Evolutionary conservation across 2,329 filamentous ascomycete genomes (phyloP).

Genomic region (Sporothrix protearum): DNA sequence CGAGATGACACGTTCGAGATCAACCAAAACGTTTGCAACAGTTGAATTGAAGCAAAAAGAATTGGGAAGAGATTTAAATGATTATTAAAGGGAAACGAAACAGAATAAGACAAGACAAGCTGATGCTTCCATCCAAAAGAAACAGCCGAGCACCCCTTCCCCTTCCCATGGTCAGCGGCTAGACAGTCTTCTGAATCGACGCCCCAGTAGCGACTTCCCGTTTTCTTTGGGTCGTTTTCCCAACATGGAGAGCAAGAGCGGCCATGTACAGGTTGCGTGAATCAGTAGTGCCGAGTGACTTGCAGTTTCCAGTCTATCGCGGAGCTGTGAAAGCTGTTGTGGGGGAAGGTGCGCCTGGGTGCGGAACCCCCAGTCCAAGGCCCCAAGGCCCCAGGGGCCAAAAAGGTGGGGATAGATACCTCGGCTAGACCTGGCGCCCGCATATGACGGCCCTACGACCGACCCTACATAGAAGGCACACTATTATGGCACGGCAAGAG

Average conservation of each 20-base stretch:
- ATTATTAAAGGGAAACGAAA: not conserved
- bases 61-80: not conserved
- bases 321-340: not conserved
- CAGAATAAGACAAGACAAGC: not conserved
- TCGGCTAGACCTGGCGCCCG: constrained; percentile 20
- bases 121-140: not conserved
- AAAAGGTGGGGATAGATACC: constrained; percentile 17
- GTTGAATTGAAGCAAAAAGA: not conserved
- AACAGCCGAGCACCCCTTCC: constrained; percentile 2
- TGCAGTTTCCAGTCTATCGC: not conserved
- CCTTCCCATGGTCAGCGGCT: not conserved
- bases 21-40: not conserved
- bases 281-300: constrained; percentile 20
- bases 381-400: not conserved
- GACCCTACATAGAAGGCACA: no score
- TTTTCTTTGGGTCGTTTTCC: no score
- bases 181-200: not conserved
- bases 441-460: not conserved
- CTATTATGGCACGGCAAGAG: no score
- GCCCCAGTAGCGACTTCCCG: constrained; percentile 1
- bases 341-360: not conserved
- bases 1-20: not conserved
- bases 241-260: not conserved
- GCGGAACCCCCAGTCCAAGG: no score
- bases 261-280: not conserved